Conservation (phyloP, 192 early-diverging fungal species). For the Backusella tuberculispora region DNA sequence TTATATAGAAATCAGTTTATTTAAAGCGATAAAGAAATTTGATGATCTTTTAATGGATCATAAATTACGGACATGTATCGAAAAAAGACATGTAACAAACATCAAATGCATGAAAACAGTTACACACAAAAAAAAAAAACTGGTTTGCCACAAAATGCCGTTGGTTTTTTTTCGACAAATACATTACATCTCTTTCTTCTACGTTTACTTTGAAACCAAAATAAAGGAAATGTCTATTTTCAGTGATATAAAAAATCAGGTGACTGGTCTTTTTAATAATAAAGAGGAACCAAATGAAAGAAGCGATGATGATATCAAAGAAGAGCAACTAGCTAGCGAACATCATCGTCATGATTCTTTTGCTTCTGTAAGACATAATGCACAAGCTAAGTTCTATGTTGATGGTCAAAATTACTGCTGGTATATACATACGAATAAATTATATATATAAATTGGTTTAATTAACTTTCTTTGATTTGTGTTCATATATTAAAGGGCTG, state of each 20-base stretch:
- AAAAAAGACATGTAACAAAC: background rate
- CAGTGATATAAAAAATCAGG: constrained; percentile 5
- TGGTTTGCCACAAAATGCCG: background rate
- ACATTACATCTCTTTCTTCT: background rate
- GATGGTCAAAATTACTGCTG: constrained; percentile 81
- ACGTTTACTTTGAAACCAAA: constrained; percentile 4
- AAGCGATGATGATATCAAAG: constrained; percentile 41
- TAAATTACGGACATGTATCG: background rate
- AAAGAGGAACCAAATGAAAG: constrained; percentile 28
- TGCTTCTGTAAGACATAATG: constrained; percentile 70
- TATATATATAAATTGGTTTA: background rate
- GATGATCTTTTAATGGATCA: background rate
- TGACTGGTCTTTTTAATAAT: constrained; percentile 35
- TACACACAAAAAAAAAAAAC: background rate
- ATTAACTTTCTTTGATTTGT: background rate
- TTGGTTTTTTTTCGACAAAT: background rate
- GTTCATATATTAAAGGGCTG: constrained; percentile 40
- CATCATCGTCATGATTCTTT: constrained; percentile 72
- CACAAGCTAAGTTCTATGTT: constrained; percentile 70
- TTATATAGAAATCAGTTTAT: no score
- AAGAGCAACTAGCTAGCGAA: constrained; percentile 37
- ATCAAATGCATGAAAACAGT: background rate
- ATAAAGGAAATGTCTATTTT: constrained; percentile 21
- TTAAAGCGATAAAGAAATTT: no score
- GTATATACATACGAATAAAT: constrained; percentile 6